Percentiles rank a stretch among this genome's conserved stretches.
Conservation (phyloP, 1,284 basidiomycete species). For the Ceraceosorus guamensis region DNA sequence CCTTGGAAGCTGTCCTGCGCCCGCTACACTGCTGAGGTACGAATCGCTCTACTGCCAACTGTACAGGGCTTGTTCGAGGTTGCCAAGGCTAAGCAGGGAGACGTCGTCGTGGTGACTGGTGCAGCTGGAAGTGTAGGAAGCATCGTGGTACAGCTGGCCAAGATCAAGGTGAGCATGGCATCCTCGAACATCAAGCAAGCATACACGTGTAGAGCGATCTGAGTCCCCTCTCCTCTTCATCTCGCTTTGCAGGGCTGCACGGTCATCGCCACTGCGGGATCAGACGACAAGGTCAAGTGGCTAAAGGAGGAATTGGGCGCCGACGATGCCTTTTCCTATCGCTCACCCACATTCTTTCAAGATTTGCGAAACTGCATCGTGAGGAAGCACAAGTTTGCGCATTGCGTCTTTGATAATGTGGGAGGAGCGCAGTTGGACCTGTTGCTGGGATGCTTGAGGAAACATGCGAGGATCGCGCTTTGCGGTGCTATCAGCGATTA, state of each 20-base stretch:
- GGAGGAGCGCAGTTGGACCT: constrained; percentile 30
- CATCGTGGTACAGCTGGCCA: constrained; percentile 45
- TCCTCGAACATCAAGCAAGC: not conserved
- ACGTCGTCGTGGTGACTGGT: constrained; percentile 37
- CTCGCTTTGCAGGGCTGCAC: constrained; percentile 54
- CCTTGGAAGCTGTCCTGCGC: too few relatives aligned
- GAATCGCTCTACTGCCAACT: too few relatives aligned
- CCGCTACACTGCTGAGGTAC: too few relatives aligned
- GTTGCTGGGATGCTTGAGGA: constrained; percentile 26
- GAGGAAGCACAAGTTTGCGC: constrained; percentile 14
- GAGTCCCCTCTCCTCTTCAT: constrained; percentile 59
- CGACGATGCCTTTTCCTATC: constrained; percentile 79
- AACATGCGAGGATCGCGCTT: constrained; percentile 58
- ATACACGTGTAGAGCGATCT: too few relatives aligned
- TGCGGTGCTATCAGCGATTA: constrained; percentile 62
- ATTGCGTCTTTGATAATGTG: constrained; percentile 35
- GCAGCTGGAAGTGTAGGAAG: constrained; percentile 39
- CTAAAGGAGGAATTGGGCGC: constrained; percentile 72
- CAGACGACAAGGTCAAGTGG: constrained; percentile 72
- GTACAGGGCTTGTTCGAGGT: constrained; percentile 35
- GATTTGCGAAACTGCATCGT: not conserved
- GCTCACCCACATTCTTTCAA: constrained; percentile 49
- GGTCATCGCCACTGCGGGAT: constrained; percentile 75
- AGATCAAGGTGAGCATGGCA: not conserved
- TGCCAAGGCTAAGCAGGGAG: constrained; percentile 24